Base-by-base conservation (phyloP, 208 protist genomes). In the Strigomonas galati region DNA sequence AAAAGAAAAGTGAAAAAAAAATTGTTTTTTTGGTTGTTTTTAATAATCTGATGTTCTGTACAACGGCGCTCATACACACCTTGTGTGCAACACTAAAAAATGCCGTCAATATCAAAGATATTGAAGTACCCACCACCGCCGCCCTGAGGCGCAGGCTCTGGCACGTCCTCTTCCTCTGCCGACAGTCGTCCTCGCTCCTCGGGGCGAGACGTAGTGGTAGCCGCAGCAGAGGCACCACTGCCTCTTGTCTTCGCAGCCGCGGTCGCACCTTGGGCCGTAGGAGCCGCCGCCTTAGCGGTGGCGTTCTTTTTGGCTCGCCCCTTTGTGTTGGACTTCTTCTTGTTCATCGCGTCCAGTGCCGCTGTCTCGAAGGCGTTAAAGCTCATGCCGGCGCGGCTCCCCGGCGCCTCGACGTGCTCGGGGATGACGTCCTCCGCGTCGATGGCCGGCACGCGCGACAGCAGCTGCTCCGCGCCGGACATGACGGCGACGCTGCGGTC, bases 51-150 rank as follows among this genome's bases (percentile, higher is more conserved):
- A 56, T 28, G 26, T 56, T 19, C 43, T 21, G 19, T 49, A n/a
- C 49, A 40, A 35, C 7, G 9, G 27, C 23, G 15, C n/a, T n/a
- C n/a, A n/a, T n/a, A n/a, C n/a, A n/a, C n/a, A n/a, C n/a, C n/a
- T n/a, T n/a, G n/a, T n/a, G n/a, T n/a, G n/a, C n/a, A n/a, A n/a
- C n/a, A n/a, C 76, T 44, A 91, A 64, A 84, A 91, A 54, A 91
- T 81, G 24, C 79, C 85, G 15, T 91, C 85, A 6, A 91, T 80
- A 70, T 91, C 85, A 54, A 91, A 91, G 14, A 91, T 85, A 57
- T 82, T 74, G 48, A 84, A 83, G 24, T 7, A 7, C 6, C 6
- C 54, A 10, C 14, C 14, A 14, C 6, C 37, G 37, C 37, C 37
- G 9, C 37, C 14, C 14, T 44, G 30, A 37, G n/a, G 26, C 32